Evolutionary conservation across 129 eudicot species (phyloP), one percentile per base, ranked within the genome.

Genomic region (Lactuca sativa): DNA sequence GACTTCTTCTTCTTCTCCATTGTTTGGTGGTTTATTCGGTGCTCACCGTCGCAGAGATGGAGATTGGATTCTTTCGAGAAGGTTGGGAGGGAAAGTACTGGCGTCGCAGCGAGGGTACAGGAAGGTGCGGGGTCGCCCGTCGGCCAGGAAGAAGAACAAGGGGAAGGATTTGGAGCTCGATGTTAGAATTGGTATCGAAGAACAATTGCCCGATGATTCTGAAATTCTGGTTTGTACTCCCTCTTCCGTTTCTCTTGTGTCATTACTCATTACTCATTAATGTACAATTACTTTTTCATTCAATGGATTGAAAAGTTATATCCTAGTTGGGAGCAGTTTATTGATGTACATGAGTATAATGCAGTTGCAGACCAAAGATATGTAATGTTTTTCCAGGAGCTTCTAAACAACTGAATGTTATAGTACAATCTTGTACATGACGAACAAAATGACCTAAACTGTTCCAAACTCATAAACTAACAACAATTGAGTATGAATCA

Each of bases 181-280:
- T 77, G 95, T 92, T 13, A 78, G 77, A 57, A 92, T 92, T 79
- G 80, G 90, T 65, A 76, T 92, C 41, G 98, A 92, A 59, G 83
- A 92, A 17, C 89, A 84, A 59, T 79, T 89, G 76, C 96, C 95
- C 9, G 89, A 92, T 72, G 95, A 89, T 79, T 81, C 96, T 73
- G 98, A 92, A 70, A 81, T 87, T 77, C 59, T 86, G 90, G 98
- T 89, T 37, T 25, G 15, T 62, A 33, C 62, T 72, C 12, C 59
- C 21, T 68, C 32, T 16, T 54, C 41, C 3, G 5, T 62, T 53
- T 30, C 70, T 8, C 4, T 18, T 4, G n/a, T 2, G 54, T 40
- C 5, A 15, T 40, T 62, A 16, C 43, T 3, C 5, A 7, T 56
- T 3, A 25, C 30, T 25, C 30, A 44, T 6, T 44, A 44, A 7